These are phyloP conservation scores for Pestalotiopsis sp. DNA, from an alignment of 2,329 filamentous ascomycete genomes.

Conservation along the genomic window DNA sequence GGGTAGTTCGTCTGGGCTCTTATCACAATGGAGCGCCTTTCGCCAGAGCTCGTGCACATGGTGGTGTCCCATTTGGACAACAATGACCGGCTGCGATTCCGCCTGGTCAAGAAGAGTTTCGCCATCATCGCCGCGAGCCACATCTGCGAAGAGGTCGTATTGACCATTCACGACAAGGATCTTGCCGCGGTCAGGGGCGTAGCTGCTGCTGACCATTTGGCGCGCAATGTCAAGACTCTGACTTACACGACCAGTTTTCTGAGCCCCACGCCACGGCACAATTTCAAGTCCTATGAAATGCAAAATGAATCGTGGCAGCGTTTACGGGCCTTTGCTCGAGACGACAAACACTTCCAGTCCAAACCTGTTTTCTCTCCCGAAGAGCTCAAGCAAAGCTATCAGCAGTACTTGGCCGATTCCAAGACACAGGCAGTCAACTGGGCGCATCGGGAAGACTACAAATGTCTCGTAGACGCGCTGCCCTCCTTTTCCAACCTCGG, in stretches of 20 bases:
- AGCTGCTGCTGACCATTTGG: slow-evolving; percentile 3
- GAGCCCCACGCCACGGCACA: background rate
- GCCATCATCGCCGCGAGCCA: background rate
- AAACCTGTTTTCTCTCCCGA: too few species aligned
- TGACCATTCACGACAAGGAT: slow-evolving; percentile 21
- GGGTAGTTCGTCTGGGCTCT: too few species aligned
- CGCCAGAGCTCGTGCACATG: too few species aligned
- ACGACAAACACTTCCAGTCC: too few species aligned
- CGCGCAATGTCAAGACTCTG: slow-evolving; percentile 14
- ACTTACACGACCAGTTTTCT: background rate
- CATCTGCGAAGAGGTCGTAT: slow-evolving; percentile 42
- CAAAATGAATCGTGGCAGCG: background rate
- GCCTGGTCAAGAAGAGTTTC: too few species aligned
- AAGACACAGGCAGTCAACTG: background rate
- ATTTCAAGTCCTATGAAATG: background rate
- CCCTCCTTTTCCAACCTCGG: slow-evolving; percentile 22
- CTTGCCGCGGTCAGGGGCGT: slow-evolving; percentile 13
- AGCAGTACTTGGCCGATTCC: background rate
- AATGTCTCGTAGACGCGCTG: background rate
- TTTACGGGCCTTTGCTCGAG: too few species aligned
- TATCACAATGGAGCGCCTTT: too few species aligned
- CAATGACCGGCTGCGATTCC: too few species aligned
- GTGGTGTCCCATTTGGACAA: too few species aligned
- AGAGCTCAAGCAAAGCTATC: background rate
- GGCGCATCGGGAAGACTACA: background rate